Base-by-base conservation (phyloP, 148 eudicot genomes). In the Persicaria maculosa region DNA sequence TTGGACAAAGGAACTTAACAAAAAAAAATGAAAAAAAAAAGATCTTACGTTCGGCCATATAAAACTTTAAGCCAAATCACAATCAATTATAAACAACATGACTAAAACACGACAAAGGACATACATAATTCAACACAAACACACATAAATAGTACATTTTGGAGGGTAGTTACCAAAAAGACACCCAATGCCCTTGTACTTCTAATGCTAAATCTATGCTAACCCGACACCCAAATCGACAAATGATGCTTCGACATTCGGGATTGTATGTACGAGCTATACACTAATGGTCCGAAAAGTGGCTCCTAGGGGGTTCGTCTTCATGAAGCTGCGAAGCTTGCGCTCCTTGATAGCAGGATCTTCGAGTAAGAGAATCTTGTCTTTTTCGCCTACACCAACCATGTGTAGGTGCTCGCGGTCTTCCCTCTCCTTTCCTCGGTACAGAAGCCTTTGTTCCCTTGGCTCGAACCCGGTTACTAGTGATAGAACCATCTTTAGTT, bases 371-470 rank as follows among this genome's bases (percentile, higher is more conserved):
- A 89, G 77, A 68, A 89, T 84, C 62, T 89, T 89, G 77, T 89
- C 94, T 47, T 83, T 85, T 82, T 87, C 91, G 64, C 79, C 76
- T 20, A 87, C 88, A 10, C 94, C 94, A 19, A 87, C 84, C 91
- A 89, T 87, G 83, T 89, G 91, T 47, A 89, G 58, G 76, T 81
- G 67, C 15, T 89, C 91, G 57, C 59, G 16, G 43, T 89, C 91
- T 84, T 86, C 87, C 77, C 91, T 86, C 62, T 89, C 94, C 70
- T 89, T 89, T 48, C 94, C 94, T 75, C 76, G 87, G 80, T 83
- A 89, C 74, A 89, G 62, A 15, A 89, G 40, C 77, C 94, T 87
- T 31, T 89, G 94, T 44, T 85, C 94, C 71, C 75, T 80, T 80
- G 91, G 85, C 69, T 86, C 86, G 77, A 89, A 75, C 20, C 83